Conservation (phyloP, 257 asterid genomes). For the Coffea eugenioides region DNA sequence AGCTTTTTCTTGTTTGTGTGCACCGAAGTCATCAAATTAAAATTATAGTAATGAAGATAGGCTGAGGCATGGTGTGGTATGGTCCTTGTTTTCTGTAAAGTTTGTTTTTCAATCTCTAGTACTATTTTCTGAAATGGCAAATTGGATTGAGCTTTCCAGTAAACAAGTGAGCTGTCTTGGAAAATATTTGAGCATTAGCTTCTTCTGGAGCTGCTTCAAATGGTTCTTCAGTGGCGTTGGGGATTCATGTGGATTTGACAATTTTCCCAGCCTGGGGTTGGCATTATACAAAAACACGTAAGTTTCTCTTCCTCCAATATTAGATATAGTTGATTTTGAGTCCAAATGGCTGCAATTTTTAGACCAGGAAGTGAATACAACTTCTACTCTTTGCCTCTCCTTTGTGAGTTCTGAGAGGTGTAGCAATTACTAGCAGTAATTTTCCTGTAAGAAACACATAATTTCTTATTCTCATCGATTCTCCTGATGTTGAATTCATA, state of each 20-base stretch:
- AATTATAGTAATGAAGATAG: background rate
- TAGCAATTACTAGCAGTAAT: background rate
- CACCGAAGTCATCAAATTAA: background rate
- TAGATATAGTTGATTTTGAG: background rate
- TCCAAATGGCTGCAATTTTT: background rate
- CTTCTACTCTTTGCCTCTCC: background rate
- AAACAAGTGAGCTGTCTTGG: conserved; percentile 87
- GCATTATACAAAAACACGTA: conserved; percentile 76
- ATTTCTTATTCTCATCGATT: background rate
- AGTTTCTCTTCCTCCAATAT: conserved; percentile 20
- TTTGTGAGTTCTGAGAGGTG: background rate
- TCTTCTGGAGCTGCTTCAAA: conserved; percentile 90
- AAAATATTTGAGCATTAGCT: conserved; percentile 88
- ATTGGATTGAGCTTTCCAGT: conserved; percentile 33
- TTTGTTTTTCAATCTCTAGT: background rate
- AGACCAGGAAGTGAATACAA: background rate
- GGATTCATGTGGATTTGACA: conserved; percentile 93
- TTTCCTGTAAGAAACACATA: background rate
- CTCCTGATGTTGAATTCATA: background rate
- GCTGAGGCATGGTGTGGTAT: background rate
- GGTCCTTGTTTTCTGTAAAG: background rate
- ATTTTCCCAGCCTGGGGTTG: conserved; percentile 85
- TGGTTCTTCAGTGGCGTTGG: conserved; percentile 98
- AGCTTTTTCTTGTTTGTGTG: background rate
- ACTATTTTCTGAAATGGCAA: background rate